phyloP scores from a whole-genome alignment of 768 basidiomycete species.

The Daedalea quercina region DNA sequence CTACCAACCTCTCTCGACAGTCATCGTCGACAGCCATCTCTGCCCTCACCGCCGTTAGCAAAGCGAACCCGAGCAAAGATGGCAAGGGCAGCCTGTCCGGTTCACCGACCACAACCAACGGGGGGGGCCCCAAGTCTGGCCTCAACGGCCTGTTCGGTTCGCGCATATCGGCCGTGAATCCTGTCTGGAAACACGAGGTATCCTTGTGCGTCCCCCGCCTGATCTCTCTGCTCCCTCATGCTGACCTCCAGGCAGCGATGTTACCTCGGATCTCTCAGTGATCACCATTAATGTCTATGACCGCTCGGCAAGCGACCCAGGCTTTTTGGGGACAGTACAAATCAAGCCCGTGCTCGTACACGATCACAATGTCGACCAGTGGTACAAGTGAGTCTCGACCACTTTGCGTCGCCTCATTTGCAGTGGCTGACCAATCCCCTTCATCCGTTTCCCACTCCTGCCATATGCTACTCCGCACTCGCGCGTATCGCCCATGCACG shows the following conservation, averaged over 20 bases:
- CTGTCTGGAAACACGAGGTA: constrained; percentile 99
- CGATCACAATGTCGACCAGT: constrained; percentile 92
- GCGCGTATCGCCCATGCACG: constrained; percentile 8
- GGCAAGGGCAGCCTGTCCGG: constrained; percentile 14
- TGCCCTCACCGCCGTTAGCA: constrained; percentile 57
- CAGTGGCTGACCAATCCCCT: neutral
- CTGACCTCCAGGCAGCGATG: constrained; percentile 56
- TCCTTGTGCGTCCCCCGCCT: constrained; percentile 68
- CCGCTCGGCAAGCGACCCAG: constrained; percentile 71
- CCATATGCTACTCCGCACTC: constrained; percentile 12
- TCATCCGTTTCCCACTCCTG: neutral
- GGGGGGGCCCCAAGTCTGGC: constrained; percentile 10
- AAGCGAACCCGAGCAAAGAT: constrained; percentile 9
- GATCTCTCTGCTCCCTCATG: neutral
- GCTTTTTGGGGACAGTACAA: constrained; percentile 86
- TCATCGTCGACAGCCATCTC: constrained; percentile 59
- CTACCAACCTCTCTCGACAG: constrained; percentile 50
- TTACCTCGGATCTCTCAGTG: constrained; percentile 79
- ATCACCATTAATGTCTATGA: constrained; percentile 93
- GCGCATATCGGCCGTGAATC: constrained; percentile 72
- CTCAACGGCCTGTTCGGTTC: constrained; percentile 43
- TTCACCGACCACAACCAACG: constrained; percentile 22
- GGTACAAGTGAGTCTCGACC: constrained; percentile 75
- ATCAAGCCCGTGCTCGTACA: constrained; percentile 89
- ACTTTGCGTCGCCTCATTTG: constrained; percentile 1